phyloP scores from a whole-genome alignment of 2,329 filamentous ascomycete species.

The Arthrobotrys entomopaga region DNA sequence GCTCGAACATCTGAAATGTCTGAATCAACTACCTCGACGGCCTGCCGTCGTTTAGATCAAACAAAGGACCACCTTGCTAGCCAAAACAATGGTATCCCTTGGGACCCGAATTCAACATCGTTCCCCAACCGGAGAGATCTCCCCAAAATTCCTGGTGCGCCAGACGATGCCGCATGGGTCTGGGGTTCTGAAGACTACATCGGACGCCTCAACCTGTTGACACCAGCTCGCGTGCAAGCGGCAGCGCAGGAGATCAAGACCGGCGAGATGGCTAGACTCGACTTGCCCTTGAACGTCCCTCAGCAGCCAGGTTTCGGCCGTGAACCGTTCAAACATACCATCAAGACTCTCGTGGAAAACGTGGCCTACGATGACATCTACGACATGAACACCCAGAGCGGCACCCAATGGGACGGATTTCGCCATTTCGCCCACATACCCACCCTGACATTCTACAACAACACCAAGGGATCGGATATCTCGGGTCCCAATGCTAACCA shows the following conservation, averaged over 20 bases:
- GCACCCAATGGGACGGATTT: conserved; percentile 70
- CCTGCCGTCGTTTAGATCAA: conserved; percentile 6
- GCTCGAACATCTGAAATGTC: background rate
- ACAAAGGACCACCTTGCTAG: background rate
- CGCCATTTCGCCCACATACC: conserved; percentile 65
- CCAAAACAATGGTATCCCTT: background rate
- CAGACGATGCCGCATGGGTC: conserved; percentile 70
- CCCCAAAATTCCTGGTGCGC: conserved; percentile 66
- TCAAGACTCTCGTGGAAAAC: conserved; percentile 63
- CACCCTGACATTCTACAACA: conserved; percentile 63
- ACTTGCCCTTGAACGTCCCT: conserved; percentile 67
- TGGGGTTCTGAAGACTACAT: conserved; percentile 69
- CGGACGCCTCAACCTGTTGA: conserved; percentile 69
- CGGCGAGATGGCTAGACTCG: conserved; percentile 69
- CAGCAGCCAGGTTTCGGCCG: conserved; percentile 68
- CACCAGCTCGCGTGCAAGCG: conserved; percentile 67
- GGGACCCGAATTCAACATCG: conserved; percentile 3
- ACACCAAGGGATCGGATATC: conserved; percentile 59
- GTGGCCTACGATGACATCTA: conserved; percentile 66
- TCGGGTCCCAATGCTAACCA: conserved; percentile 20
- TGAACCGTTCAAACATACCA: conserved; percentile 68
- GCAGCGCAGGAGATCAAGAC: conserved; percentile 68
- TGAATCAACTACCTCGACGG: background rate
- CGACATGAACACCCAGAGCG: conserved; percentile 68
- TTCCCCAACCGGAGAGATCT: conserved; percentile 68